Conservation (phyloP, 768 basidiomycete species). For the Rhodosporidiobolus sp. region DNA sequence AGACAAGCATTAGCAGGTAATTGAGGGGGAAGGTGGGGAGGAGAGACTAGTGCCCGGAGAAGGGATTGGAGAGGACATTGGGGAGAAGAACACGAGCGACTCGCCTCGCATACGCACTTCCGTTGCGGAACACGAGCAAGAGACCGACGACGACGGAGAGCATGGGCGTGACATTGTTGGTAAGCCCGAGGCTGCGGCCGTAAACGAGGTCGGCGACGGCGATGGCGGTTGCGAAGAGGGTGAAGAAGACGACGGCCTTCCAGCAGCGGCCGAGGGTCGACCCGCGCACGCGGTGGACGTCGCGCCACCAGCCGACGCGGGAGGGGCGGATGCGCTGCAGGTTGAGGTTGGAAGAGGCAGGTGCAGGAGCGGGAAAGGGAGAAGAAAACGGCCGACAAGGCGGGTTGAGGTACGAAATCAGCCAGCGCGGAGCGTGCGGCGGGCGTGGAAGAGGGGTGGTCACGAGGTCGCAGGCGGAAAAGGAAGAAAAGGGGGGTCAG, state of each 20-base stretch:
- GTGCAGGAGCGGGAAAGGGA: neutral
- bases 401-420: no score
- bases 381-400: neutral
- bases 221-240: constrained; percentile 19
- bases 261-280: constrained; percentile 21
- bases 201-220: constrained; percentile 21
- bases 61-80: no score
- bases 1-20: neutral
- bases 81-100: no score
- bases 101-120: constrained; percentile 27
- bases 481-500: no score
- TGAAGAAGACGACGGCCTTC: constrained; percentile 15
- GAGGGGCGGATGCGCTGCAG: constrained; percentile 23
- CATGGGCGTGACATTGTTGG: constrained; percentile 37
- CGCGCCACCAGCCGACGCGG: constrained; percentile 34
- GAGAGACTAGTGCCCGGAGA: no score
- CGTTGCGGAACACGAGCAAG: constrained; percentile 42
- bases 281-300: constrained; percentile 20
- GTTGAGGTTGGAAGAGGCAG: no score
- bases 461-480: no score
- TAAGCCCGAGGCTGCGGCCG: constrained; percentile 19
- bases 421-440: no score
- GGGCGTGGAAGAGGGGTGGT: no score
- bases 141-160: constrained; percentile 42
- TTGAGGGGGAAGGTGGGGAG: neutral